Conservation (phyloP, 1,139 yeast genomes). For the Hyphopichia buzzinii region DNA sequence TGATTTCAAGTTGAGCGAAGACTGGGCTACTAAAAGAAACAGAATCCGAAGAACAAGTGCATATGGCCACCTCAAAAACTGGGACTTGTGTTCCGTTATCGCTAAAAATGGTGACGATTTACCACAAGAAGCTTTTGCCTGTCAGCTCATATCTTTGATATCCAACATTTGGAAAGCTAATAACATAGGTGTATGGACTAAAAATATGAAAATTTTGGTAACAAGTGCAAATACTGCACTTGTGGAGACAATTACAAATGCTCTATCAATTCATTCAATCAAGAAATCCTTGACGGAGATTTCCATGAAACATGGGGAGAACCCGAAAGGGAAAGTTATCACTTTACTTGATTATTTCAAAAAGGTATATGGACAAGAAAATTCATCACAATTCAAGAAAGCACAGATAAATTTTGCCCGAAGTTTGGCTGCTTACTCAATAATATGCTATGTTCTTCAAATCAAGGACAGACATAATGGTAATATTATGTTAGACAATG, state of each 20-base stretch:
- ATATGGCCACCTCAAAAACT: slow-evolving; percentile 81
- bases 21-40: slow-evolving; percentile 80
- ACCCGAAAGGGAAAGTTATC: slow-evolving; percentile 65
- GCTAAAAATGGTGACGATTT: slow-evolving; percentile 95
- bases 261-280: slow-evolving; percentile 88
- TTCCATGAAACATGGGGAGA: slow-evolving; percentile 63
- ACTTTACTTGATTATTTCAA: slow-evolving; percentile 75
- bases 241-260: slow-evolving; percentile 94
- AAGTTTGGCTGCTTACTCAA: slow-evolving; percentile 85
- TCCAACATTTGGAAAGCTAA: slow-evolving; percentile 77
- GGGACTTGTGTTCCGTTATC: slow-evolving; percentile 95
- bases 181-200: slow-evolving; percentile 79
- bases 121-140: slow-evolving; percentile 97
- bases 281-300: slow-evolving; percentile 85
- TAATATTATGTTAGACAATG: slow-evolving; percentile 88
- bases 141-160: slow-evolving; percentile 85
- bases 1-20: slow-evolving; percentile 90
- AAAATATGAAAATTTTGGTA: slow-evolving; percentile 84
- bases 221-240: slow-evolving; percentile 90
- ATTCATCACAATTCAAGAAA: slow-evolving; percentile 49
- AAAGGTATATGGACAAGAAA: slow-evolving; percentile 65
- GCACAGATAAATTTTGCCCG: slow-evolving; percentile 84
- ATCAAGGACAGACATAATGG: slow-evolving; percentile 97
- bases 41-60: slow-evolving; percentile 75
- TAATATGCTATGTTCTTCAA: slow-evolving; percentile 83